Percentiles rank a stretch among this genome's conserved stretches.
Conservation (phyloP, 164 flowering plant species). For the Sedum album region DNA sequence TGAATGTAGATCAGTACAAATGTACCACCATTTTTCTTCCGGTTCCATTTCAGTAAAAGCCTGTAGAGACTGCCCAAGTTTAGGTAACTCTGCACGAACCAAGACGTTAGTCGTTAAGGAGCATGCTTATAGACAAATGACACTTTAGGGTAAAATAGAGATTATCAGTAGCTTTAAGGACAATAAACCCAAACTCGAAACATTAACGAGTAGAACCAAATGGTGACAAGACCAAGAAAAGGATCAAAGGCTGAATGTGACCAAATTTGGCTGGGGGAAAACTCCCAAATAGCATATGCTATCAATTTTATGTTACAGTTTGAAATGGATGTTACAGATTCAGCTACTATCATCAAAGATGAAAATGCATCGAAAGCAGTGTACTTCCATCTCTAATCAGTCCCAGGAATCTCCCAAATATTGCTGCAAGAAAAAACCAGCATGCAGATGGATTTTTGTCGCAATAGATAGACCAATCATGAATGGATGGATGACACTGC, state of each 20-base stretch:
- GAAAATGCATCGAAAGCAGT: not conserved
- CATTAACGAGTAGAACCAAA: not conserved
- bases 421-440: too few relatives aligned
- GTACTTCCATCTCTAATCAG: not conserved
- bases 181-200: not conserved
- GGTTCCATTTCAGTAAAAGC: not conserved
- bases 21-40: not conserved
- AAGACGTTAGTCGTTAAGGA: not conserved
- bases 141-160: not conserved
- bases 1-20: not conserved
- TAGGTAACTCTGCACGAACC: not conserved
- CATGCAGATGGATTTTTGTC: too few relatives aligned
- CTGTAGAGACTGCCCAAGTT: not conserved
- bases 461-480: too few relatives aligned
- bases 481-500: not conserved
- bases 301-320: not conserved
- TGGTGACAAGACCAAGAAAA: not conserved
- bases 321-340: not conserved
- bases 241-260: not conserved
- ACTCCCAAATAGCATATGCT: too few relatives aligned
- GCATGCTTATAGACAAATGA: not conserved
- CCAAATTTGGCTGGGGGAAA: not conserved
- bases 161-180: not conserved
- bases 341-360: not conserved
- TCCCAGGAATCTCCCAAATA: not conserved